A percentile compares a stretch with the other conserved stretches of the same genome.
These are phyloP conservation scores for Amylostereum areolatum DNA, from an alignment of 1,284 basidiomycete genomes.

Conservation along the genomic window DNA sequence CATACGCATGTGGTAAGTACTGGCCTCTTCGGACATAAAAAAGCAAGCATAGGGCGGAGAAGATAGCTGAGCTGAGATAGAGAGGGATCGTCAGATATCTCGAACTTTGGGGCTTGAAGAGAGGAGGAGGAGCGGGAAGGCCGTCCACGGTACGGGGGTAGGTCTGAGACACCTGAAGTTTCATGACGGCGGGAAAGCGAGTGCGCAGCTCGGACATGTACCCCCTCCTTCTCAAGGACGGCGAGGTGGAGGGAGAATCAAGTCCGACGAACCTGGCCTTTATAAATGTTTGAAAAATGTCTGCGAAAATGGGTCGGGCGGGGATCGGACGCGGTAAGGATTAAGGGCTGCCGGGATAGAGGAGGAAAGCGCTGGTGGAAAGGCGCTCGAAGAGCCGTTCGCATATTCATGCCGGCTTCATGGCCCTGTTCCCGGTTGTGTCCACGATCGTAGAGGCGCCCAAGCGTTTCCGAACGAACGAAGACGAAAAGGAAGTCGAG, in stretches of 20 bases:
- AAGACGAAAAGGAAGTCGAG: too few relatives aligned
- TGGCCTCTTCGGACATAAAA: conserved; percentile 3
- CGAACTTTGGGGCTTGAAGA: conserved; percentile 3
- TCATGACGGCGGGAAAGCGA: conserved; percentile 2
- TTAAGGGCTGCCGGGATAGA: too few relatives aligned
- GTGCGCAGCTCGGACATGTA: conserved; percentile 5
- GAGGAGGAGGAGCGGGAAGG: conserved; percentile 1
- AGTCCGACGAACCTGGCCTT: background rate
- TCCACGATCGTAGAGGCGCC: too few relatives aligned
- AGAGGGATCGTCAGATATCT: conserved; percentile 8
- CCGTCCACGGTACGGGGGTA: background rate
- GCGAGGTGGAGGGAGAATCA: background rate
- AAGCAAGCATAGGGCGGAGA: conserved; percentile 9
- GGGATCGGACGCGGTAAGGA: conserved; percentile 2
- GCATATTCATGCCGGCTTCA: too few relatives aligned
- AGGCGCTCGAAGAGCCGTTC: too few relatives aligned
- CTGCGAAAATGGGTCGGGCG: background rate
- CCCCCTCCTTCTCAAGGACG: too few relatives aligned
- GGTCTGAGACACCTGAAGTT: background rate
- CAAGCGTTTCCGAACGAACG: too few relatives aligned
- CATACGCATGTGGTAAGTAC: conserved; percentile 34
- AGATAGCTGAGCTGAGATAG: conserved; percentile 7
- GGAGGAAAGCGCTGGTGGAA: too few relatives aligned
- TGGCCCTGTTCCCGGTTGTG: too few relatives aligned
- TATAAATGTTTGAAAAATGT: background rate